Base-by-base conservation (phyloP, 495 filamentous ascomycete genomes). In the Talaromyces thailandensis region DNA sequence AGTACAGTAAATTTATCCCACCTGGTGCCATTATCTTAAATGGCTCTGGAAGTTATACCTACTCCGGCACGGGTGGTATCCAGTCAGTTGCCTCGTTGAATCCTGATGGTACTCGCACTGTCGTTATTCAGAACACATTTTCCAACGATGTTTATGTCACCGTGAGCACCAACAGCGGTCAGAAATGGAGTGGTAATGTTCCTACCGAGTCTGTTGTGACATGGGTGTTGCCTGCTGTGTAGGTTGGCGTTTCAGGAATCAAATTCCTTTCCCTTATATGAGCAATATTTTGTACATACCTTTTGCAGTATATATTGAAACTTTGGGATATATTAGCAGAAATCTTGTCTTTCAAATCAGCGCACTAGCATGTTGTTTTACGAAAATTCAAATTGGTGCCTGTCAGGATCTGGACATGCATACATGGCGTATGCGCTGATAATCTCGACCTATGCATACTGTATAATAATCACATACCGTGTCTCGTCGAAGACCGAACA, bases 1-100 rank as follows among this genome's bases (percentile, higher is more conserved):
- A 85, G 62, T 82, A 80, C 66, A 81, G 76, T 66, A 81, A 78
- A 66, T 85, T 82, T 64, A 83, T 85, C 61, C 76, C 79, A 12
- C 71, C 72, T 12, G 80, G 80, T 53, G 78, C 81, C 1, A 72
- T 71, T 18, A 71, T 82, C 43, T 66, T 83, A 14, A 67, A 63
- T 67, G 79, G 77, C 12, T 71, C 67, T 3, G 79, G 80, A 2
- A 81, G 78, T 60, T 80, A 78, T 56, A 79, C 75, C 14, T 80
- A 79, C 64, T 68, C 67, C 5, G 73, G 74, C 37, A 72, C 73
- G 35, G 63, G 61, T 6, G 79, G 76, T 43, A 29, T 82, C 18
- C 76, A 84, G 67, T 77, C 75, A 26, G 77, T 82, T 7, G 81
- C 79, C 3, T 76, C 80, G 18, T 62, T 78, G 65, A 84, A 82